phyloP scores from a whole-genome alignment of 2,329 filamentous ascomycete genomes.

The Setomelanomma holmii region DNA sequence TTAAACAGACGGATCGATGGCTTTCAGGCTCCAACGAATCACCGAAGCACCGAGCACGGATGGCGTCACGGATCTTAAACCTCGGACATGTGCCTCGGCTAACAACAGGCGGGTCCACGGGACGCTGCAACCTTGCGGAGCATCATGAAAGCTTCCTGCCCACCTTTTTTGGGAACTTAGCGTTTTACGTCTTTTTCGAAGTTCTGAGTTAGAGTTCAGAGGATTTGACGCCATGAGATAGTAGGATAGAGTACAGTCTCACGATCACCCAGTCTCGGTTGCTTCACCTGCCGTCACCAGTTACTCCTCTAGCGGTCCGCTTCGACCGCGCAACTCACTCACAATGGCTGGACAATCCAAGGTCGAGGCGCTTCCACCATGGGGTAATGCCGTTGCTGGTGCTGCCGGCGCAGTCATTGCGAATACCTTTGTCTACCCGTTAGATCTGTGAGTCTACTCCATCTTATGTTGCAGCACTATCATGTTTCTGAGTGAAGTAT shows the following conservation, averaged over 20 bases:
- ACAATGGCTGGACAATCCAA: constrained; percentile 67
- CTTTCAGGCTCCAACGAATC: background rate
- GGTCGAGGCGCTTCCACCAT: constrained; percentile 77
- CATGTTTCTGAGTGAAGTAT: background rate
- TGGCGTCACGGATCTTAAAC: constrained; percentile 25
- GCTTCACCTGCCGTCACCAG: constrained; percentile 22
- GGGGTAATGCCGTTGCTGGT: constrained; percentile 91
- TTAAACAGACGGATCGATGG: background rate
- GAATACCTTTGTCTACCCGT: constrained; percentile 92
- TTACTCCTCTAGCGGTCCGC: background rate
- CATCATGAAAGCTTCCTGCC: constrained; percentile 23
- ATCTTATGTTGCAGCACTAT: too few species aligned
- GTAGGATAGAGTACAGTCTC: constrained; percentile 8
- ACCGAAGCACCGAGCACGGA: constrained; percentile 26
- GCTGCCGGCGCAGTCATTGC: constrained; percentile 92
- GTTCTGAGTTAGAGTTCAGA: background rate
- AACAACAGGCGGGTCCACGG: constrained; percentile 30
- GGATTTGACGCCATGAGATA: constrained; percentile 32
- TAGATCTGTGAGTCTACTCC: constrained; percentile 95
- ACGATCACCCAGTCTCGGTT: constrained; percentile 20
- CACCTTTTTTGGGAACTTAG: constrained; percentile 12
- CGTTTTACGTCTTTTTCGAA: constrained; percentile 8
- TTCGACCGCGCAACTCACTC: background rate
- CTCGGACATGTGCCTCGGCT: constrained; percentile 47
- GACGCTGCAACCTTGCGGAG: constrained; percentile 32